A percentile compares a stretch with the other conserved stretches of the same genome.
These are phyloP conservation scores for Cicer chorassanicum DNA, from an alignment of 306 rosid species.

Conservation along the genomic window DNA sequence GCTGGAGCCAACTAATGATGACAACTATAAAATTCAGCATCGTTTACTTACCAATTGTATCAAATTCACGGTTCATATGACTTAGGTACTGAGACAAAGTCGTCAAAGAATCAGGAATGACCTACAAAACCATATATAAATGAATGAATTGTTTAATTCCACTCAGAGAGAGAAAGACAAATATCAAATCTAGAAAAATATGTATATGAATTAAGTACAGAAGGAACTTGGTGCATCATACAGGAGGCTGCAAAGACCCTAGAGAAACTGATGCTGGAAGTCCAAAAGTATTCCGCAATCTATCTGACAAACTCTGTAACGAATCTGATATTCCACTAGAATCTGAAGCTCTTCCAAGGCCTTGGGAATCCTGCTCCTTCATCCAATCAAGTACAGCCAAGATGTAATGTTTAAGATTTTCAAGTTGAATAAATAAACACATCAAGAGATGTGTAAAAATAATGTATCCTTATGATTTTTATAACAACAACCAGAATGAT, in stretches of 20 bases:
- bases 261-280: conserved; percentile 65
- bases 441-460: conserved; percentile 25
- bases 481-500: background rate
- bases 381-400: conserved; percentile 51
- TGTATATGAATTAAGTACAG: conserved; percentile 39
- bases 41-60: conserved; percentile 71
- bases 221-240: conserved; percentile 62
- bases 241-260: conserved; percentile 78
- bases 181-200: conserved; percentile 29
- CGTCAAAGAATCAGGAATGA: conserved; percentile 90
- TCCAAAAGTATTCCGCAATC: conserved; percentile 62
- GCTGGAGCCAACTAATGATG: conserved; percentile 34
- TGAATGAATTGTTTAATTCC: conserved; percentile 29
- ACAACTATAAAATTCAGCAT: conserved; percentile 36
- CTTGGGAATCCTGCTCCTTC: conserved; percentile 74
- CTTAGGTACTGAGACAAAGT: conserved; percentile 79
- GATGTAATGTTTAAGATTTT: conserved; percentile 15
- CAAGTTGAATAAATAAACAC: conserved; percentile 40
- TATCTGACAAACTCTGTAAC: conserved; percentile 55
- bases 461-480: conserved; percentile 13
- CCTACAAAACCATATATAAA: conserved; percentile 62
- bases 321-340: conserved; percentile 60
- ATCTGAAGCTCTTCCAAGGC: conserved; percentile 66
- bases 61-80: conserved; percentile 70
- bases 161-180: conserved; percentile 24